Base-by-base conservation (phyloP, 1,284 basidiomycete species). In the Ceratobasidium sp. region DNA sequence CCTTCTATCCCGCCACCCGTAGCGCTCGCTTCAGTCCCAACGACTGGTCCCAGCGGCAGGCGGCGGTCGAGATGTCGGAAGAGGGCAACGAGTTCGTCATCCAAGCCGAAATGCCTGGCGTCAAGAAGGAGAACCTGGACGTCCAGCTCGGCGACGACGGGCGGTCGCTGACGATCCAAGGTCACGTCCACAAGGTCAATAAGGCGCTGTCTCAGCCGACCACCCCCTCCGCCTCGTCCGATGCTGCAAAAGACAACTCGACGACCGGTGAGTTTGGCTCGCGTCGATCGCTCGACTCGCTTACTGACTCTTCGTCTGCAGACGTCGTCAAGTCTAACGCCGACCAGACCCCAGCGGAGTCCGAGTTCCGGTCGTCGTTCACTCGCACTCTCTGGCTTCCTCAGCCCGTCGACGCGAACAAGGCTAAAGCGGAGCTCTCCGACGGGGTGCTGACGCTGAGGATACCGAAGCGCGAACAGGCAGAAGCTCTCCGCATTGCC, bases 81-180 rank as follows among this genome's bases (percentile, higher is more conserved):
- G 85, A 89, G 72, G 86, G 84, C 1, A 84, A 87, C 78, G 83
- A 84, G 53, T 92, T 89, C 76, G 76, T 92, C 59, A 81, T 93
- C 55, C 89, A 92, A 77, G 91, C 91, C 0, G 92, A 93, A 77
- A 78, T 93, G 50, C 92, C 91, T 6, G 91, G 91, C 0, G 88
- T 92, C 26, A 89, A 88, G 80, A 92, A 89, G 82, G 91, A 92
- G 77, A 87, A 92, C 76, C 78, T 93, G 10, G 86, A 90, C 73
- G 85, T 93, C 61, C 84, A 86, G n/a, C 83, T 92, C 73, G 89
- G 89, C 8, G 87, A 92, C 72, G 85, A 84, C 34, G 91, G 90
- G 1, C 84, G 86, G 72, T 90, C 86, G 75, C 79, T 92, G 73
- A 91, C 87, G 3, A 92, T 93, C 73, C 85, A 91, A 78, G 92